phyloP scores from a whole-genome alignment of 1,284 basidiomycete species.

The Phylloboletellus chloephorus region DNA sequence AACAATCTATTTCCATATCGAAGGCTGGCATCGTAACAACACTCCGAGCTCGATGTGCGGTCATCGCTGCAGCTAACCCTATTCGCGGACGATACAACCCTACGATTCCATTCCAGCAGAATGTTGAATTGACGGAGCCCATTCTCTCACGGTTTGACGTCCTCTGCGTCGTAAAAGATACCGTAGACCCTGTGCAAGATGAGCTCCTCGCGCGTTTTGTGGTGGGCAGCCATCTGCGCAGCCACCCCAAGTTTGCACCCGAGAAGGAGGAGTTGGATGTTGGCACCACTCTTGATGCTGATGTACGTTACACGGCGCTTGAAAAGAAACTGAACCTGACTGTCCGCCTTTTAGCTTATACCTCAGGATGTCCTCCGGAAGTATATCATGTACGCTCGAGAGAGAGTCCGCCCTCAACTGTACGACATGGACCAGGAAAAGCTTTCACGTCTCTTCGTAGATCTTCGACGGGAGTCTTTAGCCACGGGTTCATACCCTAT shows the following conservation, averaged over 20 bases:
- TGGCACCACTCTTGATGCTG: conserved; percentile 83
- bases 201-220: conserved; percentile 97
- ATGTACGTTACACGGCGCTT: conserved; percentile 52
- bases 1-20: conserved; percentile 98
- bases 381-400: conserved; percentile 98
- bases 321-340: conserved; percentile 12
- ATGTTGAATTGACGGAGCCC: conserved; percentile 97
- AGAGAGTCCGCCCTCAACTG: conserved; percentile 88
- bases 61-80: conserved; percentile 97
- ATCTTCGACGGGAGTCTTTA: conserved; percentile 91
- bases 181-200: conserved; percentile 94
- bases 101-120: conserved; percentile 97
- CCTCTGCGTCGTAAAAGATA: conserved; percentile 96
- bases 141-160: conserved; percentile 99
- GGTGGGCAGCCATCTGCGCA: conserved; percentile 90
- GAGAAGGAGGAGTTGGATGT: conserved; percentile 86
- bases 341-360: conserved; percentile 62
- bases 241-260: conserved; percentile 88
- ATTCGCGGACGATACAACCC: conserved; percentile 94
- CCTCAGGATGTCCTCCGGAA: conserved; percentile 96
- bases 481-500: conserved; percentile 98
- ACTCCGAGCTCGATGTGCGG: conserved; percentile 94
- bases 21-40: conserved; percentile 98
- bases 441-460: conserved; percentile 90
- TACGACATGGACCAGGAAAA: conserved; percentile 97